Evolutionary conservation across 2,329 filamentous ascomycete species (phyloP).

Genomic region (Epichloe glyceriae): DNA sequence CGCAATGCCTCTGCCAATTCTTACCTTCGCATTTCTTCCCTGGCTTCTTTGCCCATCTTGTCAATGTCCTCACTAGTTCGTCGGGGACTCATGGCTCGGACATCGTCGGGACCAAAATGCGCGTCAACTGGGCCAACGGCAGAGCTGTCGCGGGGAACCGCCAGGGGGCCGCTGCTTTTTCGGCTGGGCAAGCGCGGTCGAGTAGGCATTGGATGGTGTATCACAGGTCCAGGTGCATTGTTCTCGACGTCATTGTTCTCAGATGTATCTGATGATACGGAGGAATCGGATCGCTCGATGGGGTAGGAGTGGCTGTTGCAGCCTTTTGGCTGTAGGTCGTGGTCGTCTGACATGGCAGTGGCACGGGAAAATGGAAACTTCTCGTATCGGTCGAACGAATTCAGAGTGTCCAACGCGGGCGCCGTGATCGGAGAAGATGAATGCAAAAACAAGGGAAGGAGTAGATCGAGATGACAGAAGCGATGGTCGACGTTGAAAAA

Average conservation of each 20-base stretch:
- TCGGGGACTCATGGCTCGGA: slow-evolving; percentile 86
- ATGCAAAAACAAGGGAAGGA: not conserved
- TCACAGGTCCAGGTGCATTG: slow-evolving; percentile 28
- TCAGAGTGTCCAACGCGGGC: not conserved
- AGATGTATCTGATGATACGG: slow-evolving; percentile 19
- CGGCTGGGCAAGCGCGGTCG: slow-evolving; percentile 59
- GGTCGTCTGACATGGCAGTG: slow-evolving; percentile 11
- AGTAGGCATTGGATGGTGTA: slow-evolving; percentile 38
- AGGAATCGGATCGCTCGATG: slow-evolving; percentile 27
- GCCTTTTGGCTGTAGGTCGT: slow-evolving; percentile 13
- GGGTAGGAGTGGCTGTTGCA: slow-evolving; percentile 16
- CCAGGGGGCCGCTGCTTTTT: slow-evolving; percentile 71
- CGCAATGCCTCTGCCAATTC: slow-evolving; percentile 9
- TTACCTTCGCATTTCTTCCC: slow-evolving; percentile 49
- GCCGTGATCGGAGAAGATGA: too few species aligned
- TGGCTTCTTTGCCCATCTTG: slow-evolving; percentile 70
- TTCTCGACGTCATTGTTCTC: slow-evolving; percentile 19
- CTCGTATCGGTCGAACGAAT: too few species aligned
- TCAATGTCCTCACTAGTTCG: slow-evolving; percentile 85
- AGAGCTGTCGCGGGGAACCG: slow-evolving; percentile 64
- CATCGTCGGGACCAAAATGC: slow-evolving; percentile 74
- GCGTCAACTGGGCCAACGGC: slow-evolving; percentile 61
- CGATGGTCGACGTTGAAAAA: not conserved
- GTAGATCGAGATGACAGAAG: not conserved
- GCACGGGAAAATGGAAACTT: not conserved